phyloP scores from a whole-genome alignment of 257 asterid species.

The Nicotiana benthamiana region DNA sequence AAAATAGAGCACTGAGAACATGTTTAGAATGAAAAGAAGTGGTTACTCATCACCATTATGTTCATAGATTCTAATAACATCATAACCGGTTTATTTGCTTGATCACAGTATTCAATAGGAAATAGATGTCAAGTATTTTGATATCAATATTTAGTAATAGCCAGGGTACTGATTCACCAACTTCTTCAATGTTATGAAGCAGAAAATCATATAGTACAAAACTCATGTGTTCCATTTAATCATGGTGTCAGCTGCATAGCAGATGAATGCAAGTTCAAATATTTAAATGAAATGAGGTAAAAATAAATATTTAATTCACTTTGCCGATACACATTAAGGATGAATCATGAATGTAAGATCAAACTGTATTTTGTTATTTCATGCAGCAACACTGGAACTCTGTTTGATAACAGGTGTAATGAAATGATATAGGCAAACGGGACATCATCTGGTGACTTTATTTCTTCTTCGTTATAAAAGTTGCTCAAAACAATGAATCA shows the following conservation, averaged over 20 bases:
- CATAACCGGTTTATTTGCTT: not conserved
- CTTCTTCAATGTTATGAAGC: slow-evolving; percentile 66
- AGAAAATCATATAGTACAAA: slow-evolving; percentile 36
- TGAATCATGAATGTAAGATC: not conserved
- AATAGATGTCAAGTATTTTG: not conserved
- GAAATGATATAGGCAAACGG: not conserved
- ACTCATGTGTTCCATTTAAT: slow-evolving; percentile 29
- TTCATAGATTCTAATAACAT: not conserved
- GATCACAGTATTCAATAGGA: not conserved
- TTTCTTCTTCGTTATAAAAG: not conserved
- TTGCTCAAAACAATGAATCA: not conserved
- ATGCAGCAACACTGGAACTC: not conserved
- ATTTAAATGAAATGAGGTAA: not conserved
- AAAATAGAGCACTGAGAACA: not conserved
- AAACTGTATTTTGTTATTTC: not conserved
- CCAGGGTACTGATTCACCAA: slow-evolving; percentile 36
- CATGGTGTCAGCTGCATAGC: slow-evolving; percentile 35
- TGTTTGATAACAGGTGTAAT: not conserved
- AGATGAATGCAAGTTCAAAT: not conserved
- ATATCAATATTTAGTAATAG: not conserved
- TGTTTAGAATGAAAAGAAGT: not conserved
- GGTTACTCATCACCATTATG: not conserved
- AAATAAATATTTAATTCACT: not conserved
- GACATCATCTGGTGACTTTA: not conserved
- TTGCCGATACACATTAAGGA: not conserved